Base-by-base conservation (phyloP, 345 rosid genomes). In the Alliaria petiolata region DNA sequence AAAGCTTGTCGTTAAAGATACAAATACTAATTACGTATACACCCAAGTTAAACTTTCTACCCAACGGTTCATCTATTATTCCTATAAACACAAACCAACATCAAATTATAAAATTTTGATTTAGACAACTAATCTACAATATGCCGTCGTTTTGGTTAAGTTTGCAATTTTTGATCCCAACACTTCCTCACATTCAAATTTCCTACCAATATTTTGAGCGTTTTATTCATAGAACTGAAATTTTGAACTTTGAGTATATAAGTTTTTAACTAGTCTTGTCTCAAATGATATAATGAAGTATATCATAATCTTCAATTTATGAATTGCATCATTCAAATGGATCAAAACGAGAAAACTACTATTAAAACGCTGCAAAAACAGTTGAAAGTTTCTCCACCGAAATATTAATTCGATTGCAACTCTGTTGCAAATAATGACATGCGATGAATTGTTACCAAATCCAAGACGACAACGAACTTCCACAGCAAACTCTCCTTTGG, bases 391-490 rank as follows among this genome's bases (percentile, higher is more conserved):
- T 62, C 16, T 6, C 66, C 16, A 31, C 12, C 31, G 1, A 17
- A 14, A 20, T 34, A 14, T 6, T 47, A 19, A 12, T 34, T 13
- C 46, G 19, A 4, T 7, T 31, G 30, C 16, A 17, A 30, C 7
- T 36, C 2, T 62, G 17, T 11, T 62, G 42, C 19, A 8, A 33
- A 46, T 13, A 34, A 9, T 38, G 0, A 38, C 2, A 14, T 50
- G 47, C 10, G 15, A 49, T 36, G 16, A 39, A n/a, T 0, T 43
- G 12, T 80, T 82, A 93, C 97, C 91, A 82, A 31, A 80, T 93
- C 96, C 56, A 84, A 47, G 19, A 79, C 84, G 35, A 84, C 74
- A 44, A 85, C 87, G n/a, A 86, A 69, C 54, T 83, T 81, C 92
- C 96, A 83, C 1, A 90, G 85, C 67, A 57, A 22, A 70, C 85